Evolutionary conservation across 768 basidiomycete species (phyloP).

Genomic region (Leccinum longicurvipes): DNA sequence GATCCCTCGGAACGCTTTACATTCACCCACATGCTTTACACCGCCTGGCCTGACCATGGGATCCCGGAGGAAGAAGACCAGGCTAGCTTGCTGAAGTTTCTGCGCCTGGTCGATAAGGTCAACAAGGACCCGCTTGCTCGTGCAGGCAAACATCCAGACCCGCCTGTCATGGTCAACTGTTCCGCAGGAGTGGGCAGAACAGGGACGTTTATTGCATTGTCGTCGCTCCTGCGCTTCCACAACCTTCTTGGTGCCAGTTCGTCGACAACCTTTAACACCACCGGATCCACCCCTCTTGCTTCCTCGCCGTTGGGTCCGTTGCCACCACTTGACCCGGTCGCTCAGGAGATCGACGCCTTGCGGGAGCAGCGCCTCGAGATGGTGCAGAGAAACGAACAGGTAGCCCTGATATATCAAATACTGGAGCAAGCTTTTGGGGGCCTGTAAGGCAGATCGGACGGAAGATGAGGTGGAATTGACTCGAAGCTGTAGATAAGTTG

Average conservation of each 20-base stretch:
- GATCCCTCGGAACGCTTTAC: conserved; percentile 37
- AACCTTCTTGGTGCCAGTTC: conserved; percentile 39
- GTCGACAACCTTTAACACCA: conserved; percentile 16
- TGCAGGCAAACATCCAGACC: conserved; percentile 47
- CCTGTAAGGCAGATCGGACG: conserved; percentile 7
- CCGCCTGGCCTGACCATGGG: conserved; percentile 83
- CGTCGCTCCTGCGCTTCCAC: conserved; percentile 68
- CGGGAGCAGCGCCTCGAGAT: conserved; percentile 80
- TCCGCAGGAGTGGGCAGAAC: conserved; percentile 88
- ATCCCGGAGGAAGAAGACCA: conserved; percentile 65
- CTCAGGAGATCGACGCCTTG: conserved; percentile 70
- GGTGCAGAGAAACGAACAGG: conserved; percentile 73
- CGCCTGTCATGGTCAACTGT: conserved; percentile 80
- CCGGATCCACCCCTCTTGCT: conserved; percentile 32
- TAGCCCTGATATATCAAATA: conserved; percentile 60
- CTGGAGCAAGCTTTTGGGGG: conserved; percentile 33
- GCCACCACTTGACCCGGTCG: conserved; percentile 51
- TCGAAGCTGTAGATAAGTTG: background rate
- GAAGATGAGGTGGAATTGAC: background rate
- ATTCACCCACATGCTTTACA: conserved; percentile 72
- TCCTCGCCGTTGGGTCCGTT: conserved; percentile 59
- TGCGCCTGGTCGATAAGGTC: conserved; percentile 57
- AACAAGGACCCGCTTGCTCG: conserved; percentile 46
- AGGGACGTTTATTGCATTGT: conserved; percentile 79
- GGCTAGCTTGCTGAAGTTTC: conserved; percentile 56